phyloP scores from a whole-genome alignment of 2,329 filamentous ascomycete species.

The Fusarium sp. region DNA sequence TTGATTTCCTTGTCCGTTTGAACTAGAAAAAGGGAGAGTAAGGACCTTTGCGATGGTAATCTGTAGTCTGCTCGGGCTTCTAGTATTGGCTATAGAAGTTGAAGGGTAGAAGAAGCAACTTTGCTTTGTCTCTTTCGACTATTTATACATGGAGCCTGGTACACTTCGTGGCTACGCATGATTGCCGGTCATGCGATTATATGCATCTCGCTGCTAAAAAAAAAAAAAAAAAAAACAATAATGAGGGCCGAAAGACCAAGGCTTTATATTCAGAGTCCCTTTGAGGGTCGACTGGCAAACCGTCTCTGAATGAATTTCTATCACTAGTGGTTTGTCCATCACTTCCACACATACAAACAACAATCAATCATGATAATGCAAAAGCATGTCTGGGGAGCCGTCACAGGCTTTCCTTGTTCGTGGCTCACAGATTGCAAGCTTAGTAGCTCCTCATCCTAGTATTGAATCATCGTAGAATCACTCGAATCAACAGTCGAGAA shows the following conservation, averaged over 20 bases:
- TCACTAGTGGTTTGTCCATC: neutral
- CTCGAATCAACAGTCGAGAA: neutral
- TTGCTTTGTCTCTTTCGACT: accelerated
- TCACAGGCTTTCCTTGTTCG: neutral
- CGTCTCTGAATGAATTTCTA: neutral
- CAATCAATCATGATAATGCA: no score
- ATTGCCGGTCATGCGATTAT: neutral
- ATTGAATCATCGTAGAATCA: no score
- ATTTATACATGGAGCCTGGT: accelerated
- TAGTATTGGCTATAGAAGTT: no score
- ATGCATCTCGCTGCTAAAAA: neutral
- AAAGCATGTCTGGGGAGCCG: neutral
- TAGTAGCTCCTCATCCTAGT: neutral
- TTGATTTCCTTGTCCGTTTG: no score
- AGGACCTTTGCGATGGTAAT: no score
- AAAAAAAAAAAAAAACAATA: no score
- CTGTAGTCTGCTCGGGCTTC: accelerated
- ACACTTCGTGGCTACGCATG: no score
- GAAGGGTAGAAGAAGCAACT: neutral
- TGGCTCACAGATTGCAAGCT: no score
- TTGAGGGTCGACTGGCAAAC: accelerated
- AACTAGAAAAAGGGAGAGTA: no score
- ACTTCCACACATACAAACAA: neutral
- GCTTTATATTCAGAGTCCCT: neutral
- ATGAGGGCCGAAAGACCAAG: accelerated